These are phyloP conservation scores for Phytophthora pisi DNA, from an alignment of 352 stramenopile genomes.

Conservation along the genomic window DNA sequence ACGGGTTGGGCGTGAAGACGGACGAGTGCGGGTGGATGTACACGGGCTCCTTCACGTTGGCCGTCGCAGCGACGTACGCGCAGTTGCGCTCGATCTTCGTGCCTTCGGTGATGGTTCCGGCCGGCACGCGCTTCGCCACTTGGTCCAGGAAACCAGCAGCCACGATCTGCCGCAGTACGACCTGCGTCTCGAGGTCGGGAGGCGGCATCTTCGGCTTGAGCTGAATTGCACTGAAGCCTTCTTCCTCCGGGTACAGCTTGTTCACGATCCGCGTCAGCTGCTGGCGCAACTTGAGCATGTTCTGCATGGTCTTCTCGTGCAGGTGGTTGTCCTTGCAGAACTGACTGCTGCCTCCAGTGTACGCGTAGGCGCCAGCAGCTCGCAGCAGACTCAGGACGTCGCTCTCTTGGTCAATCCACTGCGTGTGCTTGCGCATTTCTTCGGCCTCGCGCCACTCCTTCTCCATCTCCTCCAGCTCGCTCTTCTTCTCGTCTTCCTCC, in stretches of 20 bases:
- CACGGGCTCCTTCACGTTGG: slow-evolving; percentile 66
- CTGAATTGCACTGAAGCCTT: slow-evolving; percentile 43
- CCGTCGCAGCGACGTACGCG: slow-evolving; percentile 69
- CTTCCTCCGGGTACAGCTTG: slow-evolving; percentile 55
- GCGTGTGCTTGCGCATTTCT: slow-evolving; percentile 66
- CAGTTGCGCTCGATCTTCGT: slow-evolving; percentile 87
- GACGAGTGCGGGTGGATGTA: slow-evolving; percentile 88
- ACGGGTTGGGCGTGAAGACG: slow-evolving; percentile 75
- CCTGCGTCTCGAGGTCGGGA: slow-evolving; percentile 62
- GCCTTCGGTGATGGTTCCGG: slow-evolving; percentile 77
- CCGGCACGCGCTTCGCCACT: slow-evolving; percentile 73
- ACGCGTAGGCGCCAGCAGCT: slow-evolving; percentile 80
- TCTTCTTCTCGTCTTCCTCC: slow-evolving; percentile 34
- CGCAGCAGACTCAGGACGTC: slow-evolving; percentile 82
- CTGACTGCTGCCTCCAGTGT: slow-evolving; percentile 55
- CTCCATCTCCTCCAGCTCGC: slow-evolving; percentile 69
- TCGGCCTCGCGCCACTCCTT: slow-evolving; percentile 79
- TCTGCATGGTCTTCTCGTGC: slow-evolving; percentile 89
- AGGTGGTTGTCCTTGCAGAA: slow-evolving; percentile 83
- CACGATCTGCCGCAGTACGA: slow-evolving; percentile 76
- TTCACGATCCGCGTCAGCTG: slow-evolving; percentile 88
- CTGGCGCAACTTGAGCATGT: slow-evolving; percentile 86
- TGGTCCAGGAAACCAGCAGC: slow-evolving; percentile 83
- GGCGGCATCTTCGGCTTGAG: slow-evolving; percentile 74
- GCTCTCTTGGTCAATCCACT: slow-evolving; percentile 85